Base-by-base conservation (phyloP, 164 flowering plant genomes). In the Vitis vinifera region DNA sequence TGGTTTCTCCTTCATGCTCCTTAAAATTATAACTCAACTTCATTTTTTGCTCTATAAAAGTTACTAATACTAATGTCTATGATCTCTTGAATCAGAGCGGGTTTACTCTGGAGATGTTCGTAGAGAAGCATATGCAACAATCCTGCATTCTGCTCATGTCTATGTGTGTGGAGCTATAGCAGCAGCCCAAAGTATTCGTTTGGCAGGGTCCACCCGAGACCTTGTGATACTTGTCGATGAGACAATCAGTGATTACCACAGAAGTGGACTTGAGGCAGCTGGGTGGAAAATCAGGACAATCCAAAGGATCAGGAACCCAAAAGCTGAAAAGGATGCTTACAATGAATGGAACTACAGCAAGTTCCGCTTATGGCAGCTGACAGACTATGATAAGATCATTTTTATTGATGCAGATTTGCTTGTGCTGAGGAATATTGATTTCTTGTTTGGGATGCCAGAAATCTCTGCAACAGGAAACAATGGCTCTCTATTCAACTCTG, bases 311-410 rank as follows among this genome's bases (percentile, higher is more conserved):
- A 75, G 92, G 65, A 90, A 90, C 68, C 94, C 94, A 5, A 86
- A 86, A 71, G 91, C 92, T 0, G 88, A 88, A 67, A 80, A 81
- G 75, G 88, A 87, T 56, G 81, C 93, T 9, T 89, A 89, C 70
- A 89, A 89, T 58, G 91, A 89, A 59, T 89, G 88, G 88, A 87
- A 89, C 73, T 89, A 88, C 75, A 88, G 92, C 89, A 88, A 88
- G 78, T 86, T 88, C 71, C 75, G 90, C 19, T 56, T 88, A 47
- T 88, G 92, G 92, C 92, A 88, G 73, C 78, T 88, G 23, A 86
- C 89, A 3, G 92, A 88, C 50, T 88, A 89, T 56, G 89, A 87
- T 76, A 89, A 87, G 79, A 81, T 89, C 73, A 86, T 89, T 8
- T 87, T 89, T 80, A 86, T 89, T 23, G 93, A 89, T 63, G 87